These are phyloP conservation scores for Elsinoe australis DNA, from an alignment of 2,329 filamentous ascomycete genomes.

Conservation along the genomic window DNA sequence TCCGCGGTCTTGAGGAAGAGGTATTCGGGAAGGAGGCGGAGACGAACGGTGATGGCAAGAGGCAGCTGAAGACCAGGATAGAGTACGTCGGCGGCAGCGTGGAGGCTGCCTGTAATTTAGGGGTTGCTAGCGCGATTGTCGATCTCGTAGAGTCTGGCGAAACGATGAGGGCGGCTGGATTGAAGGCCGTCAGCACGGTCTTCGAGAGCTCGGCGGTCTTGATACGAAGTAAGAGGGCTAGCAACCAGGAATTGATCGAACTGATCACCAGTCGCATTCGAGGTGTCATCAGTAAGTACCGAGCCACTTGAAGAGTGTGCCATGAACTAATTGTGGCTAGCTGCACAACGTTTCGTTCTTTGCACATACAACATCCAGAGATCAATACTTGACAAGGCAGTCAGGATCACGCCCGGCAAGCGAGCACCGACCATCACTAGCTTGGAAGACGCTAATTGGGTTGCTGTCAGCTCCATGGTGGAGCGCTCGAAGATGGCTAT, in stretches of 20 bases:
- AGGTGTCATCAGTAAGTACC: slow-evolving; percentile 71
- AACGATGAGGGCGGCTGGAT: slow-evolving; percentile 91
- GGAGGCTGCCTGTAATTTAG: slow-evolving; percentile 89
- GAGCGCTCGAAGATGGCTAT: slow-evolving; percentile 76
- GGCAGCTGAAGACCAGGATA: slow-evolving; percentile 75
- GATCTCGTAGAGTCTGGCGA: slow-evolving; percentile 99
- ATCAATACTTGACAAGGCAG: slow-evolving; percentile 56
- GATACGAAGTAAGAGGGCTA: slow-evolving; percentile 80
- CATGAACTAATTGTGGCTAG: slow-evolving; percentile 31
- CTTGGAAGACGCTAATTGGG: slow-evolving; percentile 83
- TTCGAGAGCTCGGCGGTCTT: slow-evolving; percentile 80
- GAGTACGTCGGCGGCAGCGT: slow-evolving; percentile 95
- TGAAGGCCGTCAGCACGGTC: slow-evolving; percentile 91
- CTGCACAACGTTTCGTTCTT: slow-evolving; percentile 84
- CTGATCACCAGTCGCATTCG: slow-evolving; percentile 79
- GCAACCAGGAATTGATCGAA: slow-evolving; percentile 70
- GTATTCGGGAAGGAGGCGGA: slow-evolving; percentile 34
- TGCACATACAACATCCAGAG: slow-evolving; percentile 94
- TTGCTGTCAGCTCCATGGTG: slow-evolving; percentile 91
- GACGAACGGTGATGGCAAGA: slow-evolving; percentile 35
- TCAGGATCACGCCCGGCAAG: slow-evolving; percentile 81
- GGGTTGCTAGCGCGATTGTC: slow-evolving; percentile 93
- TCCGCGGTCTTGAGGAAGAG: slow-evolving; percentile 62
- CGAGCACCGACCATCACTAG: slow-evolving; percentile 86
- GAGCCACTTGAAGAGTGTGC: not conserved